Percentiles rank a stretch among this genome's conserved stretches.
These are phyloP conservation scores for Corylus americana DNA, from an alignment of 306 rosid species.

Conservation along the genomic window DNA sequence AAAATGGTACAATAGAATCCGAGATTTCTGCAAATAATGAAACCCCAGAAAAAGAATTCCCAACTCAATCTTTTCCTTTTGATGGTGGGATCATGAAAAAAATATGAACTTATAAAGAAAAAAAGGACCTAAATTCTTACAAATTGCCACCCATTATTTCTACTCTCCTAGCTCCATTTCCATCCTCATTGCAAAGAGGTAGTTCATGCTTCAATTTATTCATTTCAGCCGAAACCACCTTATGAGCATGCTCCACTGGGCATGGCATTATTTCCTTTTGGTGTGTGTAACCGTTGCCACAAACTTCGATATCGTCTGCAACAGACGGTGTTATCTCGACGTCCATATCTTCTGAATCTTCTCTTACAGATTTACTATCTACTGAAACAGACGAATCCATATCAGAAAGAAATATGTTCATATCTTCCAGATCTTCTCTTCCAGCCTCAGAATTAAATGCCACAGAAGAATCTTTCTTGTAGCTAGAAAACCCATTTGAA, in stretches of 20 bases:
- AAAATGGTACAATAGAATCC: constrained; percentile 38
- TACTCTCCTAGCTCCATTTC: constrained; percentile 43
- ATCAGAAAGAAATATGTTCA: constrained; percentile 16
- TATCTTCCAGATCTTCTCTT: constrained; percentile 28
- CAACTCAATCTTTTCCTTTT: constrained; percentile 56
- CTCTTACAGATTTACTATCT: constrained; percentile 22
- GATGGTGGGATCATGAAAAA: constrained; percentile 70
- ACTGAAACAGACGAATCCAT: constrained; percentile 28
- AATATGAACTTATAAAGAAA: constrained; percentile 37
- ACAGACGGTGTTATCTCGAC: constrained; percentile 27
- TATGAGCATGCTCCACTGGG: constrained; percentile 35
- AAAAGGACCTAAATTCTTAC: constrained; percentile 25
- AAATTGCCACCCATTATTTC: constrained; percentile 39
- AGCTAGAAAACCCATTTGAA: constrained; percentile 25
- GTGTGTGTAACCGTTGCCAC: constrained; percentile 42
- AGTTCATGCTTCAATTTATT: constrained; percentile 26
- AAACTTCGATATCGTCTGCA: constrained; percentile 26
- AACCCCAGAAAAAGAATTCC: constrained; percentile 70
- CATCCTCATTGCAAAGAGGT: constrained; percentile 27
- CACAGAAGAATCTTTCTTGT: constrained; percentile 4
- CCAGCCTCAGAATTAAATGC: constrained; percentile 10
- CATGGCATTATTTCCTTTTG: constrained; percentile 27
- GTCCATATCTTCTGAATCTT: constrained; percentile 37
- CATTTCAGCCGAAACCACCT: constrained; percentile 26
- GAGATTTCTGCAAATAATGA: constrained; percentile 72